Percentiles rank a stretch among this genome's conserved stretches.
Conservation (phyloP, 768 basidiomycete genomes). For the Pulveroboletus sp. region DNA sequence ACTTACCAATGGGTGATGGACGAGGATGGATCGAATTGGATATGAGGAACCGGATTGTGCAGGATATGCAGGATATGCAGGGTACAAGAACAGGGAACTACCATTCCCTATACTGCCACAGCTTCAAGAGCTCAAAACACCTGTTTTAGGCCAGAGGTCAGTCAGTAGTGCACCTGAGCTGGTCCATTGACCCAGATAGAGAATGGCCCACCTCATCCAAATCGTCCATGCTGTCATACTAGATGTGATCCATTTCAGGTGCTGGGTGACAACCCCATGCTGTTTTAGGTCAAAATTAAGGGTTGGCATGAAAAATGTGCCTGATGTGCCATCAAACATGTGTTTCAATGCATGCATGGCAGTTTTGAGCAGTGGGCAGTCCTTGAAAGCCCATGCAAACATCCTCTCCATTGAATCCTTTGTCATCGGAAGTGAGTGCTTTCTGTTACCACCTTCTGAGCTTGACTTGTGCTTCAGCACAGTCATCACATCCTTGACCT, state of each 20-base stretch:
- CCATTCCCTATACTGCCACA: no score
- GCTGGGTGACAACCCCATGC: neutral
- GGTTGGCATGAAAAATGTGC: no score
- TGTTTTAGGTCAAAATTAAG: conserved; percentile 17
- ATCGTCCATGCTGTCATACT: neutral
- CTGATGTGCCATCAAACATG: neutral
- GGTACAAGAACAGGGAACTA: no score
- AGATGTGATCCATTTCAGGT: conserved; percentile 21
- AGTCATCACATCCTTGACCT: neutral
- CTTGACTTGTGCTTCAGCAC: neutral
- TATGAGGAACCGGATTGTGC: no score
- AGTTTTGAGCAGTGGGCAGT: neutral
- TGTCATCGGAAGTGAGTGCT: neutral
- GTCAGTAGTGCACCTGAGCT: no score
- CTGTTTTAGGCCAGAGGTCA: conserved; percentile 6
- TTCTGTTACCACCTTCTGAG: neutral
- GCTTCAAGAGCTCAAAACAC: conserved; percentile 29
- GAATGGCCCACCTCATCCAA: neutral
- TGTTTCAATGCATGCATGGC: neutral
- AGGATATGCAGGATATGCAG: no score
- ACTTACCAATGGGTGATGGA: no score
- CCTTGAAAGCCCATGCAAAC: neutral
- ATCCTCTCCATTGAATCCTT: neutral
- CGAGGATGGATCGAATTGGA: no score
- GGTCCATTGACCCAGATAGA: no score